Conservation (phyloP, 306 rosid genomes). For the Luffa acutangula region DNA sequence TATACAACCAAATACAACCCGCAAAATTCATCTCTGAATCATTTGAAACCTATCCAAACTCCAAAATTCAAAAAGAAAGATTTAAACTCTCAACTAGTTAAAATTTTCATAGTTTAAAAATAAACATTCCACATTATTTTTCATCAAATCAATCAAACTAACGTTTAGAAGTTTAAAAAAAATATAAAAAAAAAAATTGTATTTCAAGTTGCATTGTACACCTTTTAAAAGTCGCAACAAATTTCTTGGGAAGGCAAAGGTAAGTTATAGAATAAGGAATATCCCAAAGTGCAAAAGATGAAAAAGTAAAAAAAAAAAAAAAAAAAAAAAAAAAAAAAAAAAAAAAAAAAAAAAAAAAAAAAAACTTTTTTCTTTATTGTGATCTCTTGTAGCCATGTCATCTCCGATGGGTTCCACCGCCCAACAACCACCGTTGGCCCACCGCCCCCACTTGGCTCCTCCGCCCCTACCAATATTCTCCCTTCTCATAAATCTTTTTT, state of each 20-base stretch:
- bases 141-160: no score
- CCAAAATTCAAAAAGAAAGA: no score
- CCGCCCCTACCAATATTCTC: background rate
- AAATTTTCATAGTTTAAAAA: no score
- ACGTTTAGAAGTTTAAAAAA: no score
- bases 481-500: background rate
- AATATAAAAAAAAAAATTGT: background rate
- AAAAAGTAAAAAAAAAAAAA: background rate
- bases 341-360: background rate
- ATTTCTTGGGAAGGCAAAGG: background rate
- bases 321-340: background rate
- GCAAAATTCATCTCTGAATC: no score
- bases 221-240: background rate
- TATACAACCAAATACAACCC: no score
- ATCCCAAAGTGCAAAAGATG: background rate
- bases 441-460: background rate
- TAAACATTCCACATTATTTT: no score
- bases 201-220: background rate
- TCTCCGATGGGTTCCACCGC: conserved; percentile 8
- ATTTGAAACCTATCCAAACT: no score
- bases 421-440: conserved; percentile 10
- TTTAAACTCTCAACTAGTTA: no score
- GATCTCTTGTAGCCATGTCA: background rate
- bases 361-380: background rate
- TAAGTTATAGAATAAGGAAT: conserved; percentile 7